Evolutionary conservation across 208 protist genomes (phyloP), one percentile per base, ranked within the genome.

Genomic region (Acanthamoeba castellanii): DNA sequence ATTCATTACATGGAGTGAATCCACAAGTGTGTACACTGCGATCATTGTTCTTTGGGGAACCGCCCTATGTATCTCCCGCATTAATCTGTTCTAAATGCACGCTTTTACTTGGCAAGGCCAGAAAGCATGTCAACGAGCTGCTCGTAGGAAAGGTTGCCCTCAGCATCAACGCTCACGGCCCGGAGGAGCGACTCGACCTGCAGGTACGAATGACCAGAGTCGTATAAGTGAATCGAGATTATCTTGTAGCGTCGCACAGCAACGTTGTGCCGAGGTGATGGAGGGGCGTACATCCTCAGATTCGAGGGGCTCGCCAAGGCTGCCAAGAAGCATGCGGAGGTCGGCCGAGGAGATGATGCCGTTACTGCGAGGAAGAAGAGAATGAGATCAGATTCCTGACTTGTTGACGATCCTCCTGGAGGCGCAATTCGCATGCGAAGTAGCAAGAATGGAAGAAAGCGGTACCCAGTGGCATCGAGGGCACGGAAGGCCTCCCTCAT

Each of bases 121-220:
- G 50, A 6, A 32, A 87, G 78, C 8, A 87, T 7, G 22, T 87
- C 78, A 22, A 87, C 78, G 47, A 87, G 50, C 78, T 87, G 30
- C 50, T 87, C 78, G 78, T 87, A 87, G n/a, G 78, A 87, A 8
- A 87, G 78, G 78, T 87, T 87, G 78, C 78, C 78, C 50, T 87
- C 78, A 59, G 37, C 50, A 32, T 87, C 78, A 1, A 87, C 50
- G 50, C n/a, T 50, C n/a, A 87, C 47, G 50, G 30, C 37, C 78
- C 50, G 22, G 78, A 87, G 78, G n/a, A 87, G 78, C 30, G 78
- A 87, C 47, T 87, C 78, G 30, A 87, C 78, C 50, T 76, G 68
- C 27, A 68, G 22, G 61, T n/a, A 68, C 61, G 27, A 68, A 5
- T 18, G 27, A 27, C 27, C 18, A 64, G 13, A 18, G 13, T 55